phyloP scores from a whole-genome alignment of 495 filamentous ascomycete species.

The Endocarpon pusillum region DNA sequence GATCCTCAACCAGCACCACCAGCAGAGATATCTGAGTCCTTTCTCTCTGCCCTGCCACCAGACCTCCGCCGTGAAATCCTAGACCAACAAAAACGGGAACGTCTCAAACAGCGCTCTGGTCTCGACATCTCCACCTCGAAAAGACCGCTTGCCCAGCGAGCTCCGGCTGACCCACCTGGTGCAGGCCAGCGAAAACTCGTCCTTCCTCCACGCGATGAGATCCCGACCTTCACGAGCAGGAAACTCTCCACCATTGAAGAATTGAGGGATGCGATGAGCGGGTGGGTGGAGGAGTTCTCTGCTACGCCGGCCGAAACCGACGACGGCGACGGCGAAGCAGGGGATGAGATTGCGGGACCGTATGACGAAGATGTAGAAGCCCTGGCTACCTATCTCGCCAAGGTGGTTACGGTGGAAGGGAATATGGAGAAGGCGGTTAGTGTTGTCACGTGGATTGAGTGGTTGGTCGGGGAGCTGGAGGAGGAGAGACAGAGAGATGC shows the following conservation, averaged over 20 bases:
- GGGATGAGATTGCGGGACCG: conserved; percentile 48
- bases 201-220: conserved; percentile 33
- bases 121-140: conserved; percentile 13
- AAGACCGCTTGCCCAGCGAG: conserved; percentile 4
- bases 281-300: conserved; percentile 56
- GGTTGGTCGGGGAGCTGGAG: conserved; percentile 37
- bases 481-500: conserved; percentile 16
- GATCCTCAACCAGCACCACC: conserved; percentile 12
- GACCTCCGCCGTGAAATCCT: conserved; percentile 66
- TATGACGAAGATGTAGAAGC: conserved; percentile 61
- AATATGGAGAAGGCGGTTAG: conserved; percentile 59
- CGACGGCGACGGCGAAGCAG: too few species aligned
- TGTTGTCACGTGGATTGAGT: conserved; percentile 52
- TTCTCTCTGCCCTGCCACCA: conserved; percentile 66
- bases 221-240: conserved; percentile 48
- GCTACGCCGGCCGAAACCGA: too few species aligned
- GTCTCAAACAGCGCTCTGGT: conserved; percentile 27
- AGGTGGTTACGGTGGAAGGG: conserved; percentile 53
- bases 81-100: conserved; percentile 45
- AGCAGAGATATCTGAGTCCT: conserved; percentile 43
- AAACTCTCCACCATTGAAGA: conserved; percentile 37
- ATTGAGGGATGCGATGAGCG: conserved; percentile 39
- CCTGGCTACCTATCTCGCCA: conserved; percentile 46
- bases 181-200: conserved; percentile 22
- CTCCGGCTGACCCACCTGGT: conserved; percentile 8